Base-by-base conservation (phyloP, 192 early-diverging fungal species). In the Coemansia sp. region DNA sequence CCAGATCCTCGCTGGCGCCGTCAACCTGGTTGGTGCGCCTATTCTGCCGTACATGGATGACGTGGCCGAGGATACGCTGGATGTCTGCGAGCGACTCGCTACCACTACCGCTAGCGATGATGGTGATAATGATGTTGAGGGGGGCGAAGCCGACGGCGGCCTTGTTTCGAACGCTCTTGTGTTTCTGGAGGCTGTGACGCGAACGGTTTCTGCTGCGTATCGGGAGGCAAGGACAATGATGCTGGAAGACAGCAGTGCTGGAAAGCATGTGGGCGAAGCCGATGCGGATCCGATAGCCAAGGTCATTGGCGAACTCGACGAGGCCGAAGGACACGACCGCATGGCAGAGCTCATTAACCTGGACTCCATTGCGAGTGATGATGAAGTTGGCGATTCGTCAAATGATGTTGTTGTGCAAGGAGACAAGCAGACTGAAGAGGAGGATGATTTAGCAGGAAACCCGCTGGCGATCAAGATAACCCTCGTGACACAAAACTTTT, bases 31-130 rank as follows among this genome's bases (percentile, higher is more conserved):
- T 12, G 79, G 74, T 2, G 45, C 3, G 1, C 70, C 65, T 17
- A 76, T 81, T 17, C 13, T 81, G 64, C 64, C 68, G 22, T 81
- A 67, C 50, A 72, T 76, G 73, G 74, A 81, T 20, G 79, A 81
- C 17, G 74, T 81, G 25, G 70, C 75, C 0, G 79, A 81, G 51
- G 79, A 81, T 53, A 70, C 79, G 13, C 43, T 81, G 67, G 79
- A 81, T 50, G 70, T 72, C 13, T 81, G 79, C 46, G 79, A 81
- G 67, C 42, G 38, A 4, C 16, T 65, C 49, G 41, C 42, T 25
- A 42, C 39, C 32, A 32, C 50, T 22, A 22, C 5, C 16, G 16
- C 50, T 53, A 22, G 50, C 5, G 50, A 22, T 22, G 50, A 51
- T 11, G 50, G 22, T 51, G 50, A 51, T 7, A 1, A 1, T 22